Percentiles rank a stretch among this genome's conserved stretches.
These are phyloP conservation scores for Zopfochytrium polystomum DNA, from an alignment of 371 early-diverging fungal species.

Conservation along the genomic window DNA sequence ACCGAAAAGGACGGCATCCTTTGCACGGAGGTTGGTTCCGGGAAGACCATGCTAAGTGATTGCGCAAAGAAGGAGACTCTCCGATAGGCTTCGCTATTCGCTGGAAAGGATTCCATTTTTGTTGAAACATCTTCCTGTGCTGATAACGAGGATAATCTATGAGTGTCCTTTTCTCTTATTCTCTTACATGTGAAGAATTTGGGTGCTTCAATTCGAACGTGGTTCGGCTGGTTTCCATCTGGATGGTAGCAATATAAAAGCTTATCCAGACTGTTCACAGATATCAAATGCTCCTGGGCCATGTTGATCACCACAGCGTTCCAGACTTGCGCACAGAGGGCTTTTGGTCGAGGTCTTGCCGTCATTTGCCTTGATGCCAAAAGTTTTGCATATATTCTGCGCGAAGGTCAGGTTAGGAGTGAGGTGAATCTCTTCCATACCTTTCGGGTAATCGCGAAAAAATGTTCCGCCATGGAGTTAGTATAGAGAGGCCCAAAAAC, in stretches of 20 bases:
- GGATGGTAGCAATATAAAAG: slow-evolving; percentile 67
- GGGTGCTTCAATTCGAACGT: slow-evolving; percentile 68
- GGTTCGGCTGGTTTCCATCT: slow-evolving; percentile 64
- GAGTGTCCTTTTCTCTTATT: too few relatives aligned
- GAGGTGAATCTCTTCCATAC: slow-evolving; percentile 3
- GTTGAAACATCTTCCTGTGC: slow-evolving; percentile 79
- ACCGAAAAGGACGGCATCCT: slow-evolving; percentile 88
- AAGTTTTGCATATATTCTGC: slow-evolving; percentile 20
- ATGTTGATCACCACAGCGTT: slow-evolving; percentile 84
- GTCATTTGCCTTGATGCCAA: slow-evolving; percentile 63
- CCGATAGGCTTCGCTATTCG: slow-evolving; percentile 78
- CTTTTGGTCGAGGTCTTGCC: slow-evolving; percentile 70
- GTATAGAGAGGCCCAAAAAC: slow-evolving; percentile 78
- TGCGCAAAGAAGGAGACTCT: slow-evolving; percentile 88
- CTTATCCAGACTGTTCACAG: slow-evolving; percentile 73
- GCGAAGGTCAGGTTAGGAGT: not conserved
- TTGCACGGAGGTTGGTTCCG: slow-evolving; percentile 76
- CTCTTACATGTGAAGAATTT: slow-evolving; percentile 84
- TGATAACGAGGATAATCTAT: too few relatives aligned
- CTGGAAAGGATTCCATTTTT: slow-evolving; percentile 73
- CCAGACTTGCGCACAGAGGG: slow-evolving; percentile 81
- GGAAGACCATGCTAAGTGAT: slow-evolving; percentile 74
- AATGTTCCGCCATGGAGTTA: slow-evolving; percentile 86
- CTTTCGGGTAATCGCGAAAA: slow-evolving; percentile 80
- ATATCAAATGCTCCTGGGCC: slow-evolving; percentile 81